phyloP scores from a whole-genome alignment of 129 eudicot genomes.

The Chrysanthemum makinoi region DNA sequence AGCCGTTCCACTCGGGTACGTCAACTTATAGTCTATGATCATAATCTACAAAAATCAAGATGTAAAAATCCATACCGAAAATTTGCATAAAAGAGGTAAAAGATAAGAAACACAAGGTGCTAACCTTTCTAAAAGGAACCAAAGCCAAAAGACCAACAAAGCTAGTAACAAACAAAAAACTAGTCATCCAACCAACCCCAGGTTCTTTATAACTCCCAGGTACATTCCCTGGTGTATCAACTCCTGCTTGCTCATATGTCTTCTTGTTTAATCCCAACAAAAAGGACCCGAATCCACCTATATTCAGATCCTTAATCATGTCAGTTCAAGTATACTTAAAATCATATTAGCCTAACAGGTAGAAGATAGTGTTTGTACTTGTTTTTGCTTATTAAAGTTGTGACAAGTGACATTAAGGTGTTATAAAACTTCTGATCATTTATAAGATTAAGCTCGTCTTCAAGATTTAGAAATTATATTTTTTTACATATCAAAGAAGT shows the following conservation, averaged over 20 bases:
- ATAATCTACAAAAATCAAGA: constrained; percentile 47
- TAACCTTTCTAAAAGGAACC: constrained; percentile 96
- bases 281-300: constrained; percentile 94
- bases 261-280: constrained; percentile 64
- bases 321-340: neutral
- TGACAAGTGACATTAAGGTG: too few relatives aligned
- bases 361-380: too few relatives aligned
- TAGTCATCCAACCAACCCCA: constrained; percentile 83
- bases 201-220: constrained; percentile 72
- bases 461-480: too few relatives aligned
- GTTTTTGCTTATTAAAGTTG: too few relatives aligned
- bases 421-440: too few relatives aligned
- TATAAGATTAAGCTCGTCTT: too few relatives aligned
- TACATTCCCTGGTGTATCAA: constrained; percentile 64
- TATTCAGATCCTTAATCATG: neutral
- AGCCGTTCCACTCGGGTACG: constrained; percentile 97
- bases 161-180: constrained; percentile 68
- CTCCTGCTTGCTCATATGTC: constrained; percentile 69
- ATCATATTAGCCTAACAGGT: too few relatives aligned
- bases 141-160: constrained; percentile 84
- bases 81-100: neutral
- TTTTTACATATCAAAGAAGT: too few relatives aligned
- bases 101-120: neutral
- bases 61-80: neutral
- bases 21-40: constrained; percentile 74